Percentiles rank a stretch among this genome's conserved stretches.
phyloP scores from a whole-genome alignment of 345 rosid genomes.

The Acer yangbiense region DNA sequence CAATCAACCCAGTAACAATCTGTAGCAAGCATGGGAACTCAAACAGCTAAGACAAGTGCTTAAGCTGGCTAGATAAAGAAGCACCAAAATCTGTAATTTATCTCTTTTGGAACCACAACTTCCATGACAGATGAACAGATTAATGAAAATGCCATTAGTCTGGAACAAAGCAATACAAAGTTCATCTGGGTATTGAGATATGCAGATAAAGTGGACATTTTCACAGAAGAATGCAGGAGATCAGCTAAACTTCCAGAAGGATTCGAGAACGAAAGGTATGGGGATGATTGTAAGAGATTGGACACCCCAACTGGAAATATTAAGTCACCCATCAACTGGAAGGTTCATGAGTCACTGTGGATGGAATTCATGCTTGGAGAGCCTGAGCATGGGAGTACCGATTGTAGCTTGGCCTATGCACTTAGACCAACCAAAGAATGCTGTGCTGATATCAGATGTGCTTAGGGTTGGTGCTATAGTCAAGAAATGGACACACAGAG shows the following conservation, averaged over 20 bases:
- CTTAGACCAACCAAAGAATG: slow-evolving; percentile 13
- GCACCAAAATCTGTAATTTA: slow-evolving; percentile 20
- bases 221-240: neutral
- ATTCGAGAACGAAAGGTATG: neutral
- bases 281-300: slow-evolving; percentile 15
- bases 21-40: neutral
- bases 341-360: slow-evolving; percentile 26
- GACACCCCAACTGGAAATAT: slow-evolving; percentile 16
- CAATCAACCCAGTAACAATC: slow-evolving; percentile 18
- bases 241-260: neutral
- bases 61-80: slow-evolving; percentile 33
- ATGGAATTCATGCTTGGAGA: slow-evolving; percentile 20
- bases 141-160: slow-evolving; percentile 21
- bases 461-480: slow-evolving; percentile 12
- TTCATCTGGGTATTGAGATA: slow-evolving; percentile 23
- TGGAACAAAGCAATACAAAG: slow-evolving; percentile 1
- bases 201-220: slow-evolving; percentile 2
- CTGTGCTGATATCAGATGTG: neutral
- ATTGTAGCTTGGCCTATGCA: slow-evolving; percentile 24
- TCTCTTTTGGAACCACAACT: slow-evolving; percentile 31
- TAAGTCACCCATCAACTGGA: neutral
- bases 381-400: slow-evolving; percentile 18
- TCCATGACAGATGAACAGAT: slow-evolving; percentile 26
- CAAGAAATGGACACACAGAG: neutral
- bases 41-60: slow-evolving; percentile 6